These are phyloP conservation scores for Chaetomiaceae sp. DNA, from an alignment of 2,329 filamentous ascomycete species.

Conservation along the genomic window DNA sequence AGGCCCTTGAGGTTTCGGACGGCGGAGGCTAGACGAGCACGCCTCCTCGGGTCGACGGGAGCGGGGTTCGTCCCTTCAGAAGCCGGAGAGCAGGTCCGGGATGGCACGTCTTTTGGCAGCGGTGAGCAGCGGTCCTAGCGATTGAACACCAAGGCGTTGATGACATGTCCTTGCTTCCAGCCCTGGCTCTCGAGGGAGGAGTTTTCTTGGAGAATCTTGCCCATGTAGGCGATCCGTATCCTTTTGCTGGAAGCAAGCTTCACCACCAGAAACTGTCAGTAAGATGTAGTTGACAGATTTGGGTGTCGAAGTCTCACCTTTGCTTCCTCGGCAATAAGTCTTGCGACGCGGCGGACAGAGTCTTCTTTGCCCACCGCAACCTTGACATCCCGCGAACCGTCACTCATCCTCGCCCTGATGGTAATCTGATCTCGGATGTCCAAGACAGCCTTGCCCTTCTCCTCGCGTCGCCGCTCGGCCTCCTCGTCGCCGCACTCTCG, in stretches of 20 bases:
- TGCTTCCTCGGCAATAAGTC: slow-evolving; percentile 59
- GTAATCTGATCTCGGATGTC: slow-evolving; percentile 48
- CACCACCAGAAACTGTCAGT: slow-evolving; percentile 29
- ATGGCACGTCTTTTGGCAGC: not conserved
- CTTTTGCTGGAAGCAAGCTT: slow-evolving; percentile 56
- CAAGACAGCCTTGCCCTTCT: slow-evolving; percentile 49
- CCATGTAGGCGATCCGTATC: slow-evolving; percentile 74
- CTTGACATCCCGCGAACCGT: slow-evolving; percentile 59
- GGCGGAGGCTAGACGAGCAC: not conserved
- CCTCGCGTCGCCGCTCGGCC: slow-evolving; percentile 36
- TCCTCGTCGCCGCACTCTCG: slow-evolving; percentile 20
- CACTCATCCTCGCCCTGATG: slow-evolving; percentile 61
- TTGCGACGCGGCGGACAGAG: slow-evolving; percentile 58
- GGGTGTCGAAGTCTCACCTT: slow-evolving; percentile 42
- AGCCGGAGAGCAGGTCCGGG: not conserved
- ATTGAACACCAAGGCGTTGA: slow-evolving; percentile 70
- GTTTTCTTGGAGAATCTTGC: slow-evolving; percentile 70
- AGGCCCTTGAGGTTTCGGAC: not conserved
- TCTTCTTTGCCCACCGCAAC: slow-evolving; percentile 57
- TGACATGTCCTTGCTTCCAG: slow-evolving; percentile 69
- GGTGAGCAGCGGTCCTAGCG: slow-evolving; percentile 32
- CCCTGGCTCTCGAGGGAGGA: slow-evolving; percentile 63
- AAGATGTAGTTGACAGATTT: not conserved
- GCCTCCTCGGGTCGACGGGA: not conserved
- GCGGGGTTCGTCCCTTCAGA: not conserved